Evolutionary conservation across 176 grass and related monocot genomes (phyloP).

Genomic region (Metroxylon sagu): DNA sequence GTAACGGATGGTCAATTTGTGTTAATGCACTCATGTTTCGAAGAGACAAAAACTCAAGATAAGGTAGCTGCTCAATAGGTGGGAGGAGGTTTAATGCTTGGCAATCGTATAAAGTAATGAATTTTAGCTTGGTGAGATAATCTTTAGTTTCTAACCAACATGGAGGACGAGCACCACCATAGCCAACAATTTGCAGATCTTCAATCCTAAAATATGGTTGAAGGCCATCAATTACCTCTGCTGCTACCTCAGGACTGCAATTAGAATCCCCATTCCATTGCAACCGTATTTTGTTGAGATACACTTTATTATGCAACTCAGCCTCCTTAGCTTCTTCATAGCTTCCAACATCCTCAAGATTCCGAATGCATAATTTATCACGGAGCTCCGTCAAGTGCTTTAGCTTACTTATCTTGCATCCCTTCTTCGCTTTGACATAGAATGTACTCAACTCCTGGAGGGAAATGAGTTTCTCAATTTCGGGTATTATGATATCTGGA

Average conservation of each 20-base stretch:
- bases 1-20: conserved; percentile 16
- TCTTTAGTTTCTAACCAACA: too few species aligned
- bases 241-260: neutral
- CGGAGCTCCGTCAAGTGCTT: conserved; percentile 28
- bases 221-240: too few species aligned
- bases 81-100: conserved; percentile 3
- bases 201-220: too few species aligned
- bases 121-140: neutral
- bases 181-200: too few species aligned
- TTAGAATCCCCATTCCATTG: too few species aligned
- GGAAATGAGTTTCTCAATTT: conserved; percentile 25
- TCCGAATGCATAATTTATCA: conserved; percentile 12
- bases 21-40: neutral
- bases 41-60: conserved; percentile 8
- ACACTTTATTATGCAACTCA: conserved; percentile 21
- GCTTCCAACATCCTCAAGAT: conserved; percentile 30
- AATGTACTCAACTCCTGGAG: conserved; percentile 20
- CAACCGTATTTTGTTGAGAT: neutral
- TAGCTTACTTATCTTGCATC: conserved; percentile 25
- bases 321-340: conserved; percentile 17
- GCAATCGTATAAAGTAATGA: neutral
- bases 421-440: neutral
- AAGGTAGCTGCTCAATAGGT: conserved; percentile 6
- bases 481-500: conserved; percentile 14
- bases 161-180: too few species aligned